Evolutionary conservation across 306 rosid species (phyloP).

Genomic region (Luffa aegyptiaca): DNA sequence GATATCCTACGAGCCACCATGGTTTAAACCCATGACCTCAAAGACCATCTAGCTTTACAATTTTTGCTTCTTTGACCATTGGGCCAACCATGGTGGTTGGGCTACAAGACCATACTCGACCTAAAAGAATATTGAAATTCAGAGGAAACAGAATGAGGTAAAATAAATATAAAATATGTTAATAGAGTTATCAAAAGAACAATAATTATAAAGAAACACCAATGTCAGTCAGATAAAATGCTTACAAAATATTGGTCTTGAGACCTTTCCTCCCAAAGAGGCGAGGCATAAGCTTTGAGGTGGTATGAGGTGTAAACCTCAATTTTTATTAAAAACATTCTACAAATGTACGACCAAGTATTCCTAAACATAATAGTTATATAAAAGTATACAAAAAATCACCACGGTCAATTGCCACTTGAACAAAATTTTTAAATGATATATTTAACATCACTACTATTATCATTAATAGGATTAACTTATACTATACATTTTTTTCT

Average conservation of each 20-base stretch:
- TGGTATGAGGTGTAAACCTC: no score
- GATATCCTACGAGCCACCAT: conserved; percentile 2
- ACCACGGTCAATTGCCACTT: no score
- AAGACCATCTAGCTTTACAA: conserved; percentile 1
- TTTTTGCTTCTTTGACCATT: neutral
- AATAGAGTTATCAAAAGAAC: neutral
- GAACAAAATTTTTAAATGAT: no score
- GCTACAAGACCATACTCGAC: conserved; percentile 3
- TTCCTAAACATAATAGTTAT: no score
- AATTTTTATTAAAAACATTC: no score
- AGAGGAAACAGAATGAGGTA: neutral
- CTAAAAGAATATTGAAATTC: conserved; percentile 2
- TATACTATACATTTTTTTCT: no score
- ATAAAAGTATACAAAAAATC: no score
- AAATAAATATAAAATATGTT: neutral
- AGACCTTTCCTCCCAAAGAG: no score
- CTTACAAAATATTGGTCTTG: neutral
- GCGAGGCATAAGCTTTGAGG: no score
- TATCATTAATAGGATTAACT: no score
- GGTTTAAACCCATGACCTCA: conserved; percentile 9
- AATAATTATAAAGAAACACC: neutral
- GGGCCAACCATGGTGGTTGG: conserved; percentile 5
- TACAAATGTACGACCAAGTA: no score
- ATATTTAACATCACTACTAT: no score
- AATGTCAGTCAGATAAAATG: neutral